Conservation (phyloP, 2,329 filamentous ascomycete genomes). For the Thielaviopsis cerberus region DNA sequence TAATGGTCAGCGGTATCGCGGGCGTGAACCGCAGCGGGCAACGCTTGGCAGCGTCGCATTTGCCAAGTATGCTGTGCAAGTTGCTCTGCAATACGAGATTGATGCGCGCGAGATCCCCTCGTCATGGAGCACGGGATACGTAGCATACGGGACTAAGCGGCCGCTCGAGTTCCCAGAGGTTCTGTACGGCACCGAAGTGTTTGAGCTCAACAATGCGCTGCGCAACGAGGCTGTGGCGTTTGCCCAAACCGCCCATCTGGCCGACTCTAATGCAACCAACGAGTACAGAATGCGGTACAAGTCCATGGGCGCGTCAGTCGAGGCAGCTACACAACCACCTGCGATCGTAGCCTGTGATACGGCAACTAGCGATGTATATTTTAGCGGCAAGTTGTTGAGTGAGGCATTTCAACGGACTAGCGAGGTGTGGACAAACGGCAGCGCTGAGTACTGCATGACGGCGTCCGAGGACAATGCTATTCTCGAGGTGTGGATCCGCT, state of each 20-base stretch:
- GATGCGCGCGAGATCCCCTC: conserved; percentile 48
- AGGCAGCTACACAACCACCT: conserved; percentile 28
- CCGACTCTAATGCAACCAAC: conserved; percentile 29
- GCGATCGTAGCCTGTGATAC: conserved; percentile 45
- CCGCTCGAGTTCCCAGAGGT: conserved; percentile 38
- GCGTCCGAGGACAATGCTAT: conserved; percentile 57
- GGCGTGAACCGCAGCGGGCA: conserved; percentile 49
- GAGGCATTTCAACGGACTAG: conserved; percentile 49
- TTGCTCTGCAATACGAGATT: conserved; percentile 59
- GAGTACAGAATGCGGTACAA: conserved; percentile 37
- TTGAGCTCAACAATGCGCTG: conserved; percentile 43
- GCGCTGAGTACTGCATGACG: conserved; percentile 48
- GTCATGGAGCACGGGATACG: conserved; percentile 49
- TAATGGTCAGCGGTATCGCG: conserved; percentile 52
- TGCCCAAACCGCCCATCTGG: conserved; percentile 32
- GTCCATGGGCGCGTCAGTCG: conserved; percentile 22
- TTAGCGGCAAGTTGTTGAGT: conserved; percentile 39
- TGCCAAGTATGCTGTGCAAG: conserved; percentile 51
- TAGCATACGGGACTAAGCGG: conserved; percentile 38
- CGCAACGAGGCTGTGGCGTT: conserved; percentile 33
- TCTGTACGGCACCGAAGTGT: conserved; percentile 51
- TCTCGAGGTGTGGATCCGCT: conserved; percentile 45
- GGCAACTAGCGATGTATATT: conserved; percentile 57
- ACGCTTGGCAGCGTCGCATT: conserved; percentile 51
- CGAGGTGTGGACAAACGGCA: conserved; percentile 45